These are phyloP conservation scores for Cephalotrichum gorgonifer DNA, from an alignment of 2,329 filamentous ascomycete genomes.

Conservation along the genomic window DNA sequence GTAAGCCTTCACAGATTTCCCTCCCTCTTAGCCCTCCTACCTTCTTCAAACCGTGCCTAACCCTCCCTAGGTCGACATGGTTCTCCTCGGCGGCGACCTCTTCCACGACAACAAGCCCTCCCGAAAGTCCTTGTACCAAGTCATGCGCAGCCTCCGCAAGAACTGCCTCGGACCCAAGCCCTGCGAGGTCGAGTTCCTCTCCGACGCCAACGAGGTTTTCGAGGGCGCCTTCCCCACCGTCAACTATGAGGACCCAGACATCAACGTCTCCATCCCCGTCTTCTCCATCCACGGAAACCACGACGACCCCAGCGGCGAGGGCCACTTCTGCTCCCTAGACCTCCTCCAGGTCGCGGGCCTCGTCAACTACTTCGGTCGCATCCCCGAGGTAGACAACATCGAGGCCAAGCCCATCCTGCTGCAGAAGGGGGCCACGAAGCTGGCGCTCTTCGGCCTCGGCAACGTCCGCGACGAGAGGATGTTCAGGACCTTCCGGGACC, in stretches of 20 bases:
- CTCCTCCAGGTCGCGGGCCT: conserved; percentile 83
- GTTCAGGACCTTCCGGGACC: conserved; percentile 85
- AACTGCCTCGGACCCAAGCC: conserved; percentile 94
- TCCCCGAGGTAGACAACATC: conserved; percentile 88
- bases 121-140: conserved; percentile 90
- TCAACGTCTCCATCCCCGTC: conserved; percentile 93
- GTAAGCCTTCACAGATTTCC: conserved; percentile 26
- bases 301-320: conserved; percentile 95
- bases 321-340: conserved; percentile 83
- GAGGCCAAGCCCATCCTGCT: conserved; percentile 82
- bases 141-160: conserved; percentile 87
- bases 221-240: conserved; percentile 84
- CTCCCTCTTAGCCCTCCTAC: not conserved
- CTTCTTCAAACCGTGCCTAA: not conserved
- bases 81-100: conserved; percentile 84
- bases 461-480: conserved; percentile 94
- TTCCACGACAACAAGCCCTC: conserved; percentile 99
- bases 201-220: conserved; percentile 86
- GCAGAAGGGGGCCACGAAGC: conserved; percentile 86
- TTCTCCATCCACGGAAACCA: conserved; percentile 99
- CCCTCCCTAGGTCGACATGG: conserved; percentile 69
- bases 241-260: conserved; percentile 95
- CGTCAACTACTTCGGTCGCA: conserved; percentile 91
- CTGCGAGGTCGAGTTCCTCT: conserved; percentile 88
- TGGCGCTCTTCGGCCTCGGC: conserved; percentile 87